Base-by-base conservation (phyloP, 345 rosid genomes). In the Sisymbrium altissimum region DNA sequence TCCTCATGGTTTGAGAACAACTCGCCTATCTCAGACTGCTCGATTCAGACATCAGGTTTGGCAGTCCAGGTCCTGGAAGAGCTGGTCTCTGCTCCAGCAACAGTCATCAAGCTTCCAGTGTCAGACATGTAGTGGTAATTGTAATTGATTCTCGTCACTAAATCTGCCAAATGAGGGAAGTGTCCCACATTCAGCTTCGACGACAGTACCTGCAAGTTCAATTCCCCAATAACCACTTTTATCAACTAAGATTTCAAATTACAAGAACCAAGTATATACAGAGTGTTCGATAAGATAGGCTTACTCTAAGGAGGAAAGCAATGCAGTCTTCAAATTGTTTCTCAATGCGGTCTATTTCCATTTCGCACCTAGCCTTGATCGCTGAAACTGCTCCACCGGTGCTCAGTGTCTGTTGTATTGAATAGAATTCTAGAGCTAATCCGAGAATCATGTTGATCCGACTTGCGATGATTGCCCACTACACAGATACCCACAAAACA, bases 391-490 rank as follows among this genome's bases (percentile, higher is more conserved):
- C 86, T 77, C 96, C 97, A 21, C 93, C 84, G 36, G 85, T 87
- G 72, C 86, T 82, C 33, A 92, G 78, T 13, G 96, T 88, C 86
- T 86, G 97, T 79, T 92, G 99, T 70, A 86, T 82, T 23, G 96
- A 82, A 75, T 95, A 86, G 86, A 95, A 95, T 50, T 95, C 97
- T 81, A 95, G 75, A 61, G 99, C 96, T 80, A 95, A 82, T 55
- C 87, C 90, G 4, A 95, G 97, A 73, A 92, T 87, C 82, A 81
- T 85, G 79, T 90, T 95, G 77, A 95, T 86, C 66, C 98, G 89
- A 83, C 88, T 90, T 57, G 98, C 97, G 19, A 95, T 92, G 67
- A 95, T 83, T 70, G 92, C 91, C 90, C 99, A 90, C 99, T 95
- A 80, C 21, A 75, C 58, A 54, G 17, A 76, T 32, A 74, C 71